Evolutionary conservation across 106 monocot species (phyloP).

Genomic region (Allium cepa): DNA sequence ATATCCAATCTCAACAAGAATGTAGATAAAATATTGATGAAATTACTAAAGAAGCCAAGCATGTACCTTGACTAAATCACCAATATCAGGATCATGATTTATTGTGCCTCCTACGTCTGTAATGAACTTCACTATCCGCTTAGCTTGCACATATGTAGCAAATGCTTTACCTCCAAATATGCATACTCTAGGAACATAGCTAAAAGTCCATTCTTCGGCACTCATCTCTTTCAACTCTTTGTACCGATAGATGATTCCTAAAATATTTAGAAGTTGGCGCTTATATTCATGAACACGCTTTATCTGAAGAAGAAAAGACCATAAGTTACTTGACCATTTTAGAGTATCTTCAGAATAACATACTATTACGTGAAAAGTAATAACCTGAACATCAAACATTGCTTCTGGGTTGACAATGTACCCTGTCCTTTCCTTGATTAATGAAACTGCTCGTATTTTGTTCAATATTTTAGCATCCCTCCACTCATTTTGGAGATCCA

Average conservation of each 20-base stretch:
- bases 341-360: too few species aligned
- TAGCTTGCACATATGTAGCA: constrained; percentile 91
- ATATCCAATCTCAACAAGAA: too few species aligned
- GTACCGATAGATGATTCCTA: constrained; percentile 92
- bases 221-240: constrained; percentile 98
- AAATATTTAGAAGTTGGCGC: constrained; percentile 78
- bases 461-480: too few species aligned
- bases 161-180: constrained; percentile 99
- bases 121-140: constrained; percentile 97
- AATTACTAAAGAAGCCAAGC: background rate
- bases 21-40: too few species aligned
- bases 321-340: too few species aligned
- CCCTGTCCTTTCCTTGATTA: too few species aligned
- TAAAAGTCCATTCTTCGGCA: constrained; percentile 47
- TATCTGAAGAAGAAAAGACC: constrained; percentile 56
- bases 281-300: constrained; percentile 98
- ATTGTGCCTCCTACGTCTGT: constrained; percentile 86
- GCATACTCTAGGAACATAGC: constrained; percentile 79
- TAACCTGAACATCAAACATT: too few species aligned
- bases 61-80: constrained; percentile 82
- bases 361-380: too few species aligned
- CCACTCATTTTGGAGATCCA: too few species aligned
- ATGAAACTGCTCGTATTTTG: too few species aligned
- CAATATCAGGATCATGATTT: constrained; percentile 89
- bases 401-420: too few species aligned